Evolutionary conservation across 2,329 filamentous ascomycete genomes (phyloP), one percentile per base, ranked within the genome.

Genomic region (Colletotrichum tabaci): DNA sequence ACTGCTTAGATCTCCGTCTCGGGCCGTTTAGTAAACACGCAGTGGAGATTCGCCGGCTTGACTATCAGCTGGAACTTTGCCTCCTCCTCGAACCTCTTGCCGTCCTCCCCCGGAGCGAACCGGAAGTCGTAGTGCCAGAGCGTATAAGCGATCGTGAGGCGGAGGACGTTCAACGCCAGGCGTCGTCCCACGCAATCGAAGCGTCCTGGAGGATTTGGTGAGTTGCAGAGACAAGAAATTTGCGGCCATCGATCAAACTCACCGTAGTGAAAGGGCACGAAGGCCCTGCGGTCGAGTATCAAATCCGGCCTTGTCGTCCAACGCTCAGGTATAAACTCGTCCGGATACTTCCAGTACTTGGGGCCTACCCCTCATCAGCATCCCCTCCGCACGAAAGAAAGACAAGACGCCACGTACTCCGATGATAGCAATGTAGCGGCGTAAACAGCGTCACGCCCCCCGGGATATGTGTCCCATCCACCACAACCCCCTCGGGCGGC

Each of bases 401-500:
- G 30, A 30, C 0, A 30, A 9, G 6, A 9, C 18, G 15, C 16
- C 1, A 46, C 44, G 46, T 21, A 71, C 68, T 71, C 18, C 68
- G 16, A 4, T 71, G 64, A n/a, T 71, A 71, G 12, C 61, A 35
- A 26, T 71, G 64, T 8, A 67, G 26, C 21, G 68, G 68, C 3
- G 68, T 71, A n/a, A 23, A 21, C 9, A 71, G 35, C 3, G 64
- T 74, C 10, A 75, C 67, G 7, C 72, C 66, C 0, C 77, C 77
- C 0, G 78, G 78, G n/a, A 81, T 79, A 26, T 74, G 76, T 4
- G 61, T 71, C 9, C 71, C 74, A 21, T 78, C 76, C 4, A 80
- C 66, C 2, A 49, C 66, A 2, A 80, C 66, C 0, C 79, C 80
- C 26, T 74, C 72, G 2, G 75, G 71, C 1, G 79, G 77, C 0